These are phyloP conservation scores for Leccinum cinnamomeum DNA, from an alignment of 1,284 basidiomycete species.

Conservation along the genomic window DNA sequence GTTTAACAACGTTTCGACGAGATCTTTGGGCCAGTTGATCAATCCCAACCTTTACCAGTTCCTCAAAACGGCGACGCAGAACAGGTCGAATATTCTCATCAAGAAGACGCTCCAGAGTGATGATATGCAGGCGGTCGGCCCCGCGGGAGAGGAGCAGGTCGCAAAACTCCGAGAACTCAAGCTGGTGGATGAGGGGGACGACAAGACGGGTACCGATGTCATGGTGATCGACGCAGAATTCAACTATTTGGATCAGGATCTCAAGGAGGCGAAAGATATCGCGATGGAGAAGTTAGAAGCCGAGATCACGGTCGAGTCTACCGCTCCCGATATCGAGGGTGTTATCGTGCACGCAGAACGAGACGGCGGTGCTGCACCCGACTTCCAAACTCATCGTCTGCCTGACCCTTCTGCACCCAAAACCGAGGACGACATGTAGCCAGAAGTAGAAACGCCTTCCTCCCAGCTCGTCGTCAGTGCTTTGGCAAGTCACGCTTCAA, in stretches of 20 bases:
- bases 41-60: conserved; percentile 17
- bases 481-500: no score
- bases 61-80: conserved; percentile 33
- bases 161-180: conserved; percentile 82
- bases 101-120: conserved; percentile 51
- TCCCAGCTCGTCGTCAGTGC: no score
- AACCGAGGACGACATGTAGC: conserved; percentile 25
- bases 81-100: conserved; percentile 77
- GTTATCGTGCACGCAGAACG: conserved; percentile 45
- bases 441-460: no score
- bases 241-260: conserved; percentile 25
- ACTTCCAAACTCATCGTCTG: conserved; percentile 13
- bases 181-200: conserved; percentile 61
- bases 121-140: conserved; percentile 89
- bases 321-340: conserved; percentile 44
- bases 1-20: conserved; percentile 85
- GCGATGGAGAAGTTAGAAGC: conserved; percentile 31
- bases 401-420: conserved; percentile 32
- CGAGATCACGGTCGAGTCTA: conserved; percentile 33
- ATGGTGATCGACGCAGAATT: conserved; percentile 49
- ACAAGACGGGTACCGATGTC: conserved; percentile 34
- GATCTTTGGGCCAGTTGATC: conserved; percentile 62
- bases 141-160: conserved; percentile 80
- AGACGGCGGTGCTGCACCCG: conserved; percentile 16
- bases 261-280: conserved; percentile 29